Conservation (phyloP, 768 basidiomycete species). For the Neoboletus magnificus region DNA sequence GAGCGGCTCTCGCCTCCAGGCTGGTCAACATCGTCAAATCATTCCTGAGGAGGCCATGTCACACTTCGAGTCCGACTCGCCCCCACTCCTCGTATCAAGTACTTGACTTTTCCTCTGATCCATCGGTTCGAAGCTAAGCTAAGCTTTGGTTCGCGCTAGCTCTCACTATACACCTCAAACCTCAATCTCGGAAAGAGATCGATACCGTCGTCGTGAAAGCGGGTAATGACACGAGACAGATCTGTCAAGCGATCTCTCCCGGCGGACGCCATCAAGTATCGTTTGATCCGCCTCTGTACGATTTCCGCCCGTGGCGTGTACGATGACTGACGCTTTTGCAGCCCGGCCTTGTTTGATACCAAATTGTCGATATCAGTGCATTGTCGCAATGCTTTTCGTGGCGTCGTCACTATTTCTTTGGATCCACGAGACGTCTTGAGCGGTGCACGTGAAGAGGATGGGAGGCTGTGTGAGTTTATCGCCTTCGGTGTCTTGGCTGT, state of each 20-base stretch:
- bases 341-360: neutral
- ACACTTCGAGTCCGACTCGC: neutral
- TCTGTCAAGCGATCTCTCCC: neutral
- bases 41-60: neutral
- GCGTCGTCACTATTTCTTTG: neutral
- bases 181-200: neutral
- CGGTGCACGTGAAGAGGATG: neutral
- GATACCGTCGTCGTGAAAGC: neutral
- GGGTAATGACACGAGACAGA: neutral
- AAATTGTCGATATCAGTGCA: neutral
- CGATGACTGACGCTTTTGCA: neutral
- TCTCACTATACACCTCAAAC: neutral
- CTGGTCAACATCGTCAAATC: neutral
- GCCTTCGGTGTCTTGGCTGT: neutral
- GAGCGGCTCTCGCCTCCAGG: neutral
- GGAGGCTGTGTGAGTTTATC: neutral
- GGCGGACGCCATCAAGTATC: neutral
- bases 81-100: neutral
- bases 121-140: neutral
- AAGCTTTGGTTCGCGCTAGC: neutral
- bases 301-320: neutral
- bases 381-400: neutral
- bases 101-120: neutral
- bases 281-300: slow-evolving; percentile 1
- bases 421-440: neutral